phyloP scores from a whole-genome alignment of 768 basidiomycete species.

The Fomitopsis serialis region DNA sequence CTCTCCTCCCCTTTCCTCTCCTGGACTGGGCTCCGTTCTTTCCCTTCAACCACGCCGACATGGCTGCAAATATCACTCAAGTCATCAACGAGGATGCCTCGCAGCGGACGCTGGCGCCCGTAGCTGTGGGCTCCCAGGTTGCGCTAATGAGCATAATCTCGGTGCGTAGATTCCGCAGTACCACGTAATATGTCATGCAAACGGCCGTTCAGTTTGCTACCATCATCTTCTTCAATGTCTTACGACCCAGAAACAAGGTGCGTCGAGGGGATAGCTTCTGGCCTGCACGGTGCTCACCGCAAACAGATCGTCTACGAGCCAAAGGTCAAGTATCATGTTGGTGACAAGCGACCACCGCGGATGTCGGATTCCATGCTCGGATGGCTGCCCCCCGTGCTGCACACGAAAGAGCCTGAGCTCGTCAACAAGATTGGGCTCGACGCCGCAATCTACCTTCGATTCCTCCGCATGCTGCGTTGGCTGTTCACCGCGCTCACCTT shows the following conservation, averaged over 20 bases:
- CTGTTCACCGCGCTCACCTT: constrained; percentile 62
- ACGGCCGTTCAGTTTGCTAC: constrained; percentile 47
- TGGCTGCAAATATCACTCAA: constrained; percentile 19
- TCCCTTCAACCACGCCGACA: constrained; percentile 4
- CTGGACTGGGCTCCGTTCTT: constrained; percentile 11
- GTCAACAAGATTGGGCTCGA: constrained; percentile 88
- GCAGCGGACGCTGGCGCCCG: constrained; percentile 68
- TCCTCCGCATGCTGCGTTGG: constrained; percentile 78
- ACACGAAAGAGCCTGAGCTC: constrained; percentile 84
- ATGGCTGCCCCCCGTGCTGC: constrained; percentile 84
- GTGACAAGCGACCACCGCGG: constrained; percentile 69
- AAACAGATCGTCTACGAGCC: constrained; percentile 83
- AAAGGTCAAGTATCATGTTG: constrained; percentile 87
- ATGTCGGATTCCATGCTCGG: constrained; percentile 81
- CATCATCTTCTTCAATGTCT: constrained; percentile 70
- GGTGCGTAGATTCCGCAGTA: constrained; percentile 38
- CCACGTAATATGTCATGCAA: not conserved
- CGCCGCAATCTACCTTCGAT: constrained; percentile 88
- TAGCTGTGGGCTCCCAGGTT: constrained; percentile 76
- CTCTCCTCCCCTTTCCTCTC: constrained; percentile 1
- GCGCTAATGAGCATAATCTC: constrained; percentile 68
- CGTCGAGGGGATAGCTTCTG: constrained; percentile 5
- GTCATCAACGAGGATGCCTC: constrained; percentile 21
- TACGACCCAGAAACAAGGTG: constrained; percentile 89
- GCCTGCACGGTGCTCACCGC: not conserved